phyloP scores from a whole-genome alignment of 2,329 filamentous ascomycete species.

The Colletotrichum abscissum region DNA sequence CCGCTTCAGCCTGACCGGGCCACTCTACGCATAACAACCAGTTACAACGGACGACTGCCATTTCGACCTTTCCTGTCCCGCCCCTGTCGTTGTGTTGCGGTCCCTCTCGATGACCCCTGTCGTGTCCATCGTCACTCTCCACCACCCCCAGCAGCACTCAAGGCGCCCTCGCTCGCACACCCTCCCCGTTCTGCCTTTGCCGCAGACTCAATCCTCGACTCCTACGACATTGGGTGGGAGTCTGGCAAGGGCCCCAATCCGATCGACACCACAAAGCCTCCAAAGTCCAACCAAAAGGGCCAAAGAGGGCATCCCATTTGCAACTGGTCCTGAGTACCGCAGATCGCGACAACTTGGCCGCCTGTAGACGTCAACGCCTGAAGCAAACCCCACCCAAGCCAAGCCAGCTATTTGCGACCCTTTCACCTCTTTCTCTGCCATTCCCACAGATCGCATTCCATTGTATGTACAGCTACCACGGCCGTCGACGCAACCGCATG shows the following conservation, averaged over 20 bases:
- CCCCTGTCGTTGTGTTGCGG: constrained; percentile 8
- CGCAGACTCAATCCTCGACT: background rate
- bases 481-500: constrained; percentile 26
- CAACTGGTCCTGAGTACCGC: constrained; percentile 18
- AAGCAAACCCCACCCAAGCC: constrained; percentile 29
- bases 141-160: constrained; percentile 3
- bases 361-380: constrained; percentile 27
- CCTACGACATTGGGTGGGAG: background rate
- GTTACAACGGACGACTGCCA: background rate
- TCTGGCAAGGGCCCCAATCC: background rate
- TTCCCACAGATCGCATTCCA: background rate
- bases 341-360: constrained; percentile 26
- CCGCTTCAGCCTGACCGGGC: constrained; percentile 23
- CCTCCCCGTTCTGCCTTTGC: constrained; percentile 15
- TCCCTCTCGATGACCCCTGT: constrained; percentile 17
- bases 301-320: background rate
- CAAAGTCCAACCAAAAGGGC: background rate
- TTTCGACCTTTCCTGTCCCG: constrained; percentile 5
- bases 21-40: background rate
- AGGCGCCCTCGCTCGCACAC: background rate
- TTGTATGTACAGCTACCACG: constrained; percentile 8
- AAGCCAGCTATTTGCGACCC: constrained; percentile 22
- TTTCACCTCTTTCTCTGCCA: background rate
- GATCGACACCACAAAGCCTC: constrained; percentile 20
- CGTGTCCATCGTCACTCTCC: constrained; percentile 12